Evolutionary conservation across 2,329 filamentous ascomycete genomes (phyloP).

Genomic region (Nemania sp.): DNA sequence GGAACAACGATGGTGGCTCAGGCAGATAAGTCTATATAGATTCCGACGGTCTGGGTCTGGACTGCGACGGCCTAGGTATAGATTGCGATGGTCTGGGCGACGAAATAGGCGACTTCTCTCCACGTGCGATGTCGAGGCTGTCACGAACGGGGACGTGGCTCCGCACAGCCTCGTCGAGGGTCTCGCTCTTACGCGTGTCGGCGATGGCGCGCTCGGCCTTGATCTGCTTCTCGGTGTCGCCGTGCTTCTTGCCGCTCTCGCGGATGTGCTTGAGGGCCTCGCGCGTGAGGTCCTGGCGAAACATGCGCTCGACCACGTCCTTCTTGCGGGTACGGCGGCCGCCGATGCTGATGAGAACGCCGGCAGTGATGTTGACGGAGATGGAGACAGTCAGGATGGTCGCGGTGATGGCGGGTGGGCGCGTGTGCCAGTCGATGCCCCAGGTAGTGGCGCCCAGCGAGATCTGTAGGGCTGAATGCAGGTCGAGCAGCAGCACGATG

Average conservation of each 20-base stretch:
- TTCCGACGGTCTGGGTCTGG: too few species aligned
- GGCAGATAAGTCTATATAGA: too few species aligned
- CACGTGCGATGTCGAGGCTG: conserved; percentile 3
- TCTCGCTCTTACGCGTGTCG: conserved; percentile 33
- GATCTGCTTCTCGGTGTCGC: conserved; percentile 34
- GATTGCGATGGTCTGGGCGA: not conserved
- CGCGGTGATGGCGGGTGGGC: conserved; percentile 74
- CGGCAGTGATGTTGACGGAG: conserved; percentile 74
- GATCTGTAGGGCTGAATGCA: conserved; percentile 79
- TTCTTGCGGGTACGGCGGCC: conserved; percentile 81
- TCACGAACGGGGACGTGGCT: conserved; percentile 26
- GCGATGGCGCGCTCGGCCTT: conserved; percentile 35
- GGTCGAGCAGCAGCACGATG: conserved; percentile 78
- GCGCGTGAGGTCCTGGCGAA: conserved; percentile 73
- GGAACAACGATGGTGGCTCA: too few species aligned
- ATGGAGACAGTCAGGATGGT: conserved; percentile 81
- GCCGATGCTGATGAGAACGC: conserved; percentile 74
- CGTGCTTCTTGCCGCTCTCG: conserved; percentile 50
- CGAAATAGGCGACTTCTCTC: not conserved
- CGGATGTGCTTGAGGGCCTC: conserved; percentile 53
- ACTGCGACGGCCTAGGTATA: not conserved
- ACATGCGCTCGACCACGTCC: conserved; percentile 77
- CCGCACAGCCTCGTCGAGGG: conserved; percentile 29
- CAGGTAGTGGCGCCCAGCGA: conserved; percentile 77
- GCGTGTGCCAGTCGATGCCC: conserved; percentile 71